These are phyloP conservation scores for Odontarrhena argentea DNA, from an alignment of 345 rosid genomes.

Conservation along the genomic window DNA sequence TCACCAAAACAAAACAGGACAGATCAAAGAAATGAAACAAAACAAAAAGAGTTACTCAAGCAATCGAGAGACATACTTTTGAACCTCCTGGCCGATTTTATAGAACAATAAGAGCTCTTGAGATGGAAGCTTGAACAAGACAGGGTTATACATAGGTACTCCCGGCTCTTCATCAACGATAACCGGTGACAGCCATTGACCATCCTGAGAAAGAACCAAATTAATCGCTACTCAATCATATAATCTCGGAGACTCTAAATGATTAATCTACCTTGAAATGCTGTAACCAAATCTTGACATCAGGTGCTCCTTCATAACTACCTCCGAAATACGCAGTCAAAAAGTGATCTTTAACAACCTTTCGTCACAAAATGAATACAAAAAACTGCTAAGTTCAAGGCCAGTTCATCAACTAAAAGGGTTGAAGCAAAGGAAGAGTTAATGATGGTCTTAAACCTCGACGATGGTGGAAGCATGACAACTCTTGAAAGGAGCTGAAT, in stretches of 20 bases:
- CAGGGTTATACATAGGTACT: conserved; percentile 94
- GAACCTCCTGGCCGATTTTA: conserved; percentile 84
- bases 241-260: neutral
- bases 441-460: conserved; percentile 51
- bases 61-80: conserved; percentile 51
- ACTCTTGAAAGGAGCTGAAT: conserved; percentile 76
- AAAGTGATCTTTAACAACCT: conserved; percentile 71
- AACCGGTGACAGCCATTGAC: conserved; percentile 61
- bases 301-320: conserved; percentile 38
- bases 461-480: conserved; percentile 94
- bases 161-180: conserved; percentile 65
- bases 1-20: conserved; percentile 2
- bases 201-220: conserved; percentile 53
- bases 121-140: conserved; percentile 75
- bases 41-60: neutral
- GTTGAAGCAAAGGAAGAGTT: conserved; percentile 1
- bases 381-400: neutral
- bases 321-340: conserved; percentile 66
- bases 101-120: conserved; percentile 79
- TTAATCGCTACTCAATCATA: conserved; percentile 11
- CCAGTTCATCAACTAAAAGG: neutral
- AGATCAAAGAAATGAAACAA: conserved; percentile 19
- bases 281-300: conserved; percentile 47
- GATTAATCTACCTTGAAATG: conserved; percentile 48
- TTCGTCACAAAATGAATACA: conserved; percentile 20